These are phyloP conservation scores for Blastobotrys raffinosifermentans DNA, from an alignment of 1,139 yeast species.

Conservation along the genomic window DNA sequence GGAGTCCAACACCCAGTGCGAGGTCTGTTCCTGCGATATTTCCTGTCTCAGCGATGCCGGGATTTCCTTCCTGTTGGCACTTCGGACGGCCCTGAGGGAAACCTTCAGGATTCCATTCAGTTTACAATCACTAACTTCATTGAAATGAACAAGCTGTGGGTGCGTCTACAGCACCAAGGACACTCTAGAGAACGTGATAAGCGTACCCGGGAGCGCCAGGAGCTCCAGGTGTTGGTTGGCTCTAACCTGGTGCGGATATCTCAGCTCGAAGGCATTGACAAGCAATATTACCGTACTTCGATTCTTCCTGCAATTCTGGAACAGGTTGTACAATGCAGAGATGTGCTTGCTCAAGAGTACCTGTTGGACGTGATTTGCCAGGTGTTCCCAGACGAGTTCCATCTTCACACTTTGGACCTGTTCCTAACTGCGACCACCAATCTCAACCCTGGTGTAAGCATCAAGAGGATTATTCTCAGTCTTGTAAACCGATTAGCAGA, in stretches of 20 bases:
- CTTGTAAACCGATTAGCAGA: slow-evolving; percentile 70
- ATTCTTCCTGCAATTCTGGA: slow-evolving; percentile 79
- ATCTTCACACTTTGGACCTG: slow-evolving; percentile 62
- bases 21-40: slow-evolving; percentile 85
- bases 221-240: slow-evolving; percentile 86
- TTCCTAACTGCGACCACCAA: slow-evolving; percentile 62
- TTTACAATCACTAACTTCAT: slow-evolving; percentile 82
- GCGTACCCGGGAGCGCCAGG: slow-evolving; percentile 75
- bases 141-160: slow-evolving; percentile 98
- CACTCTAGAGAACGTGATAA: slow-evolving; percentile 76
- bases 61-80: slow-evolving; percentile 50
- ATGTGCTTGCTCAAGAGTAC: slow-evolving; percentile 87
- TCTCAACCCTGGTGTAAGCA: slow-evolving; percentile 63
- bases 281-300: slow-evolving; percentile 50
- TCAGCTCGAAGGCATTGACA: slow-evolving; percentile 74
- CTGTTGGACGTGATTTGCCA: slow-evolving; percentile 85
- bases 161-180: slow-evolving; percentile 91
- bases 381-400: slow-evolving; percentile 92
- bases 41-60: slow-evolving; percentile 77
- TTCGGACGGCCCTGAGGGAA: slow-evolving; percentile 36
- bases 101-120: slow-evolving; percentile 57
- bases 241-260: slow-evolving; percentile 85
- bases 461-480: slow-evolving; percentile 60
- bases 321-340: slow-evolving; percentile 89
- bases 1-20: slow-evolving; percentile 95